These are phyloP conservation scores for Kwoniella dendrophila DNA, from an alignment of 768 basidiomycete species.

Conservation along the genomic window DNA sequence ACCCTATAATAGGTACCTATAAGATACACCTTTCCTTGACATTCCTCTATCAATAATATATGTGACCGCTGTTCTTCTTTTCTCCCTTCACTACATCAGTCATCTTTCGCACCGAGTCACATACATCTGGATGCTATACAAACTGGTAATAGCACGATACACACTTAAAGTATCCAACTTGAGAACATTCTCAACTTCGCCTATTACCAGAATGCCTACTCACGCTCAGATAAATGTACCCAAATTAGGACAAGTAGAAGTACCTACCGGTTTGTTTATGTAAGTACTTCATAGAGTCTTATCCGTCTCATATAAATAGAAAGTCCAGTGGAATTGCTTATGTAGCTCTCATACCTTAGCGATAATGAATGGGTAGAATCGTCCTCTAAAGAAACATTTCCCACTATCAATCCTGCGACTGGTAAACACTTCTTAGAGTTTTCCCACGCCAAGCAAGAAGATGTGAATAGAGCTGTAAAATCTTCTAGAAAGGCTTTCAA, in stretches of 20 bases:
- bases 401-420: slow-evolving; percentile 61
- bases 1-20: too few relatives aligned
- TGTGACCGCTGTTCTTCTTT: too few relatives aligned
- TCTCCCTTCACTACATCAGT: too few relatives aligned
- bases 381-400: slow-evolving; percentile 31
- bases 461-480: slow-evolving; percentile 74
- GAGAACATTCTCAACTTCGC: background rate
- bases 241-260: slow-evolving; percentile 9
- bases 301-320: background rate
- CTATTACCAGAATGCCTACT: slow-evolving; percentile 18
- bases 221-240: slow-evolving; percentile 25
- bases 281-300: background rate
- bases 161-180: too few relatives aligned
- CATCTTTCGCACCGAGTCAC: too few relatives aligned
- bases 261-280: slow-evolving; percentile 30
- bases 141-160: too few relatives aligned
- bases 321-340: background rate
- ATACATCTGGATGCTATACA: too few relatives aligned
- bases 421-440: slow-evolving; percentile 62
- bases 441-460: slow-evolving; percentile 66
- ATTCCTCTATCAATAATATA: too few relatives aligned
- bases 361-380: slow-evolving; percentile 27
- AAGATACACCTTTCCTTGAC: too few relatives aligned
- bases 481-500: slow-evolving; percentile 57
- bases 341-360: too few relatives aligned